phyloP scores from a whole-genome alignment of 2,329 filamentous ascomycete species.

The Tolypocladium sp. region DNA sequence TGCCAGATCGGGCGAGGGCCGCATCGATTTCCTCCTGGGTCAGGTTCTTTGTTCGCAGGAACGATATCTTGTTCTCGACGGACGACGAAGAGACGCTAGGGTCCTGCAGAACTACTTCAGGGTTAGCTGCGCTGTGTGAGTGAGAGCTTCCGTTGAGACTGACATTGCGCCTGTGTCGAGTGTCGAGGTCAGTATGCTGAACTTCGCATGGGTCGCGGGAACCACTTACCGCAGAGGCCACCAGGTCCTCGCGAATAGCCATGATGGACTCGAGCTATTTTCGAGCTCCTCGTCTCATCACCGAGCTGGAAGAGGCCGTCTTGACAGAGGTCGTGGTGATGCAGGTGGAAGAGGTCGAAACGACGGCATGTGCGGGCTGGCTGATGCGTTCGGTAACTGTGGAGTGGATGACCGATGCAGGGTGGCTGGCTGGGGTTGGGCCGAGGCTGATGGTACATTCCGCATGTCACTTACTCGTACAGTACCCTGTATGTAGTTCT shows the following conservation, averaged over 20 bases:
- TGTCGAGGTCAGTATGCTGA: not conserved
- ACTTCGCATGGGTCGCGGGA: not conserved
- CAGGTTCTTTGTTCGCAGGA: conserved; percentile 92
- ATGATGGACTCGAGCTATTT: conserved; percentile 31
- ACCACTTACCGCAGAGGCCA: conserved; percentile 63
- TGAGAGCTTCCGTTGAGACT: conserved; percentile 14
- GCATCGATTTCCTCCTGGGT: conserved; percentile 91
- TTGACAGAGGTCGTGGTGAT: conserved; percentile 7
- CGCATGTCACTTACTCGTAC: not conserved
- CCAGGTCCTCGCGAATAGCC: conserved; percentile 89
- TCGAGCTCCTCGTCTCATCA: conserved; percentile 14
- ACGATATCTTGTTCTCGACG: conserved; percentile 86
- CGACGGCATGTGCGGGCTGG: conserved; percentile 14
- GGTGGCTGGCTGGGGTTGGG: conserved; percentile 10
- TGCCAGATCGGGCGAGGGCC: conserved; percentile 65
- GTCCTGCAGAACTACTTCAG: conserved; percentile 71
- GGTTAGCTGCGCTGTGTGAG: conserved; percentile 5
- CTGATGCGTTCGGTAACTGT: conserved; percentile 8
- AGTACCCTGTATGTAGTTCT: no score
- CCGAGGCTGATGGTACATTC: conserved; percentile 17
- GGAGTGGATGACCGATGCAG: conserved; percentile 3
- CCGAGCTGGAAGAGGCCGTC: conserved; percentile 5
- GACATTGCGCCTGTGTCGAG: conserved; percentile 31
- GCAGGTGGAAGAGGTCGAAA: conserved; percentile 10
- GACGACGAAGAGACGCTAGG: conserved; percentile 82